These are phyloP conservation scores for Penicillium cataractarum DNA, from an alignment of 495 filamentous ascomycete species.

Conservation along the genomic window DNA sequence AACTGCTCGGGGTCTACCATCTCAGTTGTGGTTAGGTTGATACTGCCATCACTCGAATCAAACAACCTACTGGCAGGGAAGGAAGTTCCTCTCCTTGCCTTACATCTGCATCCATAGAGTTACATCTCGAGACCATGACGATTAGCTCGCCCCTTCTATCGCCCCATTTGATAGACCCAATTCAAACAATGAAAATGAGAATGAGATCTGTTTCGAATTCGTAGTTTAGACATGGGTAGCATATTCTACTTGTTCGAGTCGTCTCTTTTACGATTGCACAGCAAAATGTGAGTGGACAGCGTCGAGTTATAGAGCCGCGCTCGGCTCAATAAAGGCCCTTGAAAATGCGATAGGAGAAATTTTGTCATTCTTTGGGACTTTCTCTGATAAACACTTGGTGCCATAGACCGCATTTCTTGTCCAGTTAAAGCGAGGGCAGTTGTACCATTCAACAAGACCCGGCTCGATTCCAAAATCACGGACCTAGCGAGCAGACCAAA, in stretches of 20 bases:
- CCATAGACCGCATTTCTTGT: no score
- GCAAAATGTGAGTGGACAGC: no score
- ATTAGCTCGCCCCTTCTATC: neutral
- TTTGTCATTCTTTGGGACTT: no score
- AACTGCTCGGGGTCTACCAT: neutral
- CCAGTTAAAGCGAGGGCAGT: no score
- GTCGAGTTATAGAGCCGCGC: no score
- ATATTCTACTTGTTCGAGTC: no score
- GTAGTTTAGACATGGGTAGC: neutral
- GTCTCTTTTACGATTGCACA: no score
- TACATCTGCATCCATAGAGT: neutral
- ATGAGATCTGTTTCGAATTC: neutral
- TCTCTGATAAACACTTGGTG: no score
- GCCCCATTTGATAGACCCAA: conserved; percentile 2
- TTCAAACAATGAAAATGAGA: neutral
- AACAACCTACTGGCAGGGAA: neutral
- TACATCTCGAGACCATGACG: neutral
- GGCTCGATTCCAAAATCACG: neutral
- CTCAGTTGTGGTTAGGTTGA: neutral
- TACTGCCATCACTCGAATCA: neutral
- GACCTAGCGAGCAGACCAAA: conserved; percentile 7
- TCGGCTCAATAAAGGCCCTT: no score
- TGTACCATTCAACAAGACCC: neutral
- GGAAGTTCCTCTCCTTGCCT: neutral
- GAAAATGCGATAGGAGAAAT: no score